Percentiles rank a stretch among this genome's conserved stretches.
Conservation (phyloP, 345 rosid species). For the Eucalyptus brandiana region DNA sequence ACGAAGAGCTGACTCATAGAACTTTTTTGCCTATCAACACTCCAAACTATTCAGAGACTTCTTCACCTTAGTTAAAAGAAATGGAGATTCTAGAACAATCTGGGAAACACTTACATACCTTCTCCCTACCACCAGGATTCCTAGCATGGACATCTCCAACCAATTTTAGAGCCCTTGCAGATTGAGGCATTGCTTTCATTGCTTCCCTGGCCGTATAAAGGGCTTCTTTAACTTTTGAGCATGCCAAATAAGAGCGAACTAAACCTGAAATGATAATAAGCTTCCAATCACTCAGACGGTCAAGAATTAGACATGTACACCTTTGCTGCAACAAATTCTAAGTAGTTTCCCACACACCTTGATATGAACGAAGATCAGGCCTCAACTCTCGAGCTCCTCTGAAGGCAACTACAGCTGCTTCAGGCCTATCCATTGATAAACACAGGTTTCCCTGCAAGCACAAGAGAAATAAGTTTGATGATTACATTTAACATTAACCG, state of each 20-base stretch:
- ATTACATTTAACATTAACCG: not conserved
- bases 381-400: slow-evolving; percentile 95
- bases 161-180: slow-evolving; percentile 87
- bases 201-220: slow-evolving; percentile 94
- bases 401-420: slow-evolving; percentile 80
- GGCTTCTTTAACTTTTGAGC: slow-evolving; percentile 86
- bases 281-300: not conserved
- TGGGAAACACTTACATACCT: slow-evolving; percentile 33
- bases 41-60: not conserved
- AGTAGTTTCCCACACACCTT: slow-evolving; percentile 36
- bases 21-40: slow-evolving; percentile 72
- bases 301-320: not conserved
- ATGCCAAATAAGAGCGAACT: slow-evolving; percentile 91
- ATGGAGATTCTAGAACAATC: not conserved
- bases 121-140: slow-evolving; percentile 86
- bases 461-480: not conserved
- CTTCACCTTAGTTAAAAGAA: not conserved
- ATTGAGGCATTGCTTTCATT: slow-evolving; percentile 99
- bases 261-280: slow-evolving; percentile 43
- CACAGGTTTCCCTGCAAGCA: slow-evolving; percentile 71
- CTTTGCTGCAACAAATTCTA: not conserved
- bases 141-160: slow-evolving; percentile 98
- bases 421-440: slow-evolving; percentile 70
- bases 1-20: slow-evolving; percentile 90
- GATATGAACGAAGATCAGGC: slow-evolving; percentile 96